Conservation (phyloP, 2,329 filamentous ascomycete genomes). For the Nothopassalora personata region DNA sequence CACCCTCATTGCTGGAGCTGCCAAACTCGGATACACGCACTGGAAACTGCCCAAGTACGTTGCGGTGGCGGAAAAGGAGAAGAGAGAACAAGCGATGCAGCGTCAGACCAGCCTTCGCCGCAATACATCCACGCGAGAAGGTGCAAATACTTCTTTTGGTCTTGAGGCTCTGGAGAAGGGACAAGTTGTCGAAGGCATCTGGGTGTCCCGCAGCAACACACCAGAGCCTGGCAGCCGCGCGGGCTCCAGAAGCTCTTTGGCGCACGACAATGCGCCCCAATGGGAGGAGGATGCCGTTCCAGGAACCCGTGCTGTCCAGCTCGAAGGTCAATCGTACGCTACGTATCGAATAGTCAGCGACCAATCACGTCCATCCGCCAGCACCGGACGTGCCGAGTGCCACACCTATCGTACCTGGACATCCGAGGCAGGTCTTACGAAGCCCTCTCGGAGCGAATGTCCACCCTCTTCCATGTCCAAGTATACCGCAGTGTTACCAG, state of each 20-base stretch:
- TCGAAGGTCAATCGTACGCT: constrained; percentile 1
- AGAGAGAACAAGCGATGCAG: constrained; percentile 30
- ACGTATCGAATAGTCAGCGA: background rate
- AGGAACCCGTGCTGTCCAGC: background rate
- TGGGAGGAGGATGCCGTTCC: background rate
- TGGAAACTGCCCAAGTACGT: constrained; percentile 40
- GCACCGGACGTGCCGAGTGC: background rate
- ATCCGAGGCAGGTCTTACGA: constrained; percentile 10
- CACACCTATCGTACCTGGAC: constrained; percentile 8
- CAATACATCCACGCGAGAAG: constrained; percentile 32
- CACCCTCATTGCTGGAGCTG: constrained; percentile 63
- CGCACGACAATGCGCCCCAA: background rate
- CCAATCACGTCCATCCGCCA: background rate
- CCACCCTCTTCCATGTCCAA: constrained; percentile 35
- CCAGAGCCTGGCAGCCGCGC: constrained; percentile 27
- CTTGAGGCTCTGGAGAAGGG: constrained; percentile 79
- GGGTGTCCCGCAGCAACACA: constrained; percentile 44
- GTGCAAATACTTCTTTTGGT: constrained; percentile 73
- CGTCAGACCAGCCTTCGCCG: constrained; percentile 28
- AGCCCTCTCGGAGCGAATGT: constrained; percentile 24
- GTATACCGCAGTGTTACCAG: constrained; percentile 33
- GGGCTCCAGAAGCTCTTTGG: constrained; percentile 16
- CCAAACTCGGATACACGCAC: constrained; percentile 54
- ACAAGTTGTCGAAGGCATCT: constrained; percentile 76
- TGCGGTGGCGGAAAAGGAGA: constrained; percentile 28